Evolutionary conservation across 768 basidiomycete genomes (phyloP), one percentile per base, ranked within the genome.

Genomic region (Terana coerulea): DNA sequence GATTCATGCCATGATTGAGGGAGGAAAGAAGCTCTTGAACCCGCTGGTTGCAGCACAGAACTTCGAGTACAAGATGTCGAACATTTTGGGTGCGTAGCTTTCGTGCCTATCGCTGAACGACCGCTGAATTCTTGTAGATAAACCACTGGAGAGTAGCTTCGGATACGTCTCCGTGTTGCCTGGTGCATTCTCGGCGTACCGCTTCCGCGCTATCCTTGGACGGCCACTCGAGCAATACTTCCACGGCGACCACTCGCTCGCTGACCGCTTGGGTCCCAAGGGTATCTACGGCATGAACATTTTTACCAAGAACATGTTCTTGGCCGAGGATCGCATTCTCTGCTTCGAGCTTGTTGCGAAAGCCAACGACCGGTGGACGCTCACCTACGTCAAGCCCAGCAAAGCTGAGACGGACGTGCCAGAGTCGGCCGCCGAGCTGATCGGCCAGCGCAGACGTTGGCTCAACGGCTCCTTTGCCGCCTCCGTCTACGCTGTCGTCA

Each of bases 61-160:
- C 70, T 95, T 95, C 61, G 93, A 95, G 71, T 97, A 97, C 73
- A 97, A 93, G 72, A 95, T 98, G 91, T 94, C 91, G 39, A 97
- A 98, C 69, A 97, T 98, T 63, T 75, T 98, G 25, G 88, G 86
- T 83, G 59, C 48, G 74, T 34, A 53, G 1, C 51, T 39, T 10
- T 31, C 30, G 42, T 2, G n/a, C n/a, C n/a, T 19, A 26, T 42
- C 14, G 21, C 42, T 28, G 54, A 61, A 6, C 37, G 10, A 21
- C 3, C 11, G 34, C 66, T 58, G 3, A 12, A 19, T 21, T 21
- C 14, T 47, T 15, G 47, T 53, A 86, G 92, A 95, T 67, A 95
- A 97, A 66, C 95, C 95, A 1, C 75, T 94, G 47, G 95, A 98
- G 71, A 93, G 91, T 66, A 87, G 89, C 57, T 98, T 98, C 61